Percentiles rank a stretch among this genome's conserved stretches.
phyloP scores from a whole-genome alignment of 2,329 filamentous ascomycete genomes.

The Neoascochyta sp. region DNA sequence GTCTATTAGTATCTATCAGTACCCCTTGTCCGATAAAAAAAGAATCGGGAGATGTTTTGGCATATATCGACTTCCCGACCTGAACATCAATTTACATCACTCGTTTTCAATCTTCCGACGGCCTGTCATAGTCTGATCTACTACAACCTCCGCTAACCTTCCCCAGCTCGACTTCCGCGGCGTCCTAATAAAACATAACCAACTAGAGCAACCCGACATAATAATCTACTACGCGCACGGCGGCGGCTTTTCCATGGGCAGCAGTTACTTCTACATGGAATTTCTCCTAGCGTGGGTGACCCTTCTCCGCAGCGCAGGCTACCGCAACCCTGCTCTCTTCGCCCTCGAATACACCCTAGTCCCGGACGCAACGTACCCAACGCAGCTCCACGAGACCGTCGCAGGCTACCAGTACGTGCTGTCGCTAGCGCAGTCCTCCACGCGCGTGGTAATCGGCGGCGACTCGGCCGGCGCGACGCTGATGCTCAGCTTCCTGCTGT shows the following conservation, averaged over 20 bases:
- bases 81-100: too few species aligned
- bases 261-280: conserved; percentile 75
- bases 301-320: conserved; percentile 62
- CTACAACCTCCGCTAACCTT: too few species aligned
- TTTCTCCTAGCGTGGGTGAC: conserved; percentile 71
- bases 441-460: conserved; percentile 66
- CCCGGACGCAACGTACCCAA: conserved; percentile 68
- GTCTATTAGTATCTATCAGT: too few species aligned
- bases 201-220: conserved; percentile 62
- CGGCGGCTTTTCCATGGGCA: conserved; percentile 81
- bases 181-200: conserved; percentile 65
- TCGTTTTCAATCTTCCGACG: too few species aligned
- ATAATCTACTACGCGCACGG: conserved; percentile 82
- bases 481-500: conserved; percentile 67
- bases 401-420: conserved; percentile 69
- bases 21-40: too few species aligned
- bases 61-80: too few species aligned
- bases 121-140: too few species aligned
- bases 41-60: too few species aligned
- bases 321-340: conserved; percentile 72
- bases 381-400: conserved; percentile 66
- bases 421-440: conserved; percentile 54
- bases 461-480: conserved; percentile 78
- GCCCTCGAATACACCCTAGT: conserved; percentile 78
- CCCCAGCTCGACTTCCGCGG: conserved; percentile 54